These are phyloP conservation scores for Amoebophrya sp. DNA, from an alignment of 169 alveolate genomes.

Conservation along the genomic window DNA sequence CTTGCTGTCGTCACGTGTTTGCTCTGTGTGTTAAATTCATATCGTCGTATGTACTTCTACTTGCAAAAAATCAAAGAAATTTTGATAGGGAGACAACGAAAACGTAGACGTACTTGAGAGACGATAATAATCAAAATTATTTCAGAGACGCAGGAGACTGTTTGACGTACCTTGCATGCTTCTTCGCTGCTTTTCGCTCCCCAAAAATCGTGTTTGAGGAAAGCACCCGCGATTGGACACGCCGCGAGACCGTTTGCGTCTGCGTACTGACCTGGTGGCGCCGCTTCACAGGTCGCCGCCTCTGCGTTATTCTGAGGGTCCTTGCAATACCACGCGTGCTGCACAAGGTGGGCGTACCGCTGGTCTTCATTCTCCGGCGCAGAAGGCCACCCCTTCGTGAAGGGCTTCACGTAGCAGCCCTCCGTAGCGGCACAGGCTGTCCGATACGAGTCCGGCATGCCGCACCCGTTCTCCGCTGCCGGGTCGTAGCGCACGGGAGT, in stretches of 20 bases:
- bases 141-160: too few relatives aligned
- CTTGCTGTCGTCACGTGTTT: not conserved
- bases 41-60: too few relatives aligned
- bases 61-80: too few relatives aligned
- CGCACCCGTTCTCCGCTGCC: not conserved
- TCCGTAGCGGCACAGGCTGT: too few relatives aligned
- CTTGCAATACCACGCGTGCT: not conserved
- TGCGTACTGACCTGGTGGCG: not conserved
- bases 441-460: not conserved
- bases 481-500: not conserved
- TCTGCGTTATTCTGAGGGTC: not conserved
- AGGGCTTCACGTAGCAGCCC: not conserved
- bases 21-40: too few relatives aligned
- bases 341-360: not conserved
- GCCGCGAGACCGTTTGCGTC: not conserved
- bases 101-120: too few relatives aligned
- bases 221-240: not conserved
- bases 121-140: too few relatives aligned
- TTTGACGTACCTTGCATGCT: too few relatives aligned
- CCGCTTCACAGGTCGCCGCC: not conserved
- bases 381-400: not conserved
- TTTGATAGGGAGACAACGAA: too few relatives aligned
- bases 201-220: not conserved
- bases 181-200: not conserved
- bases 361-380: not conserved